These are phyloP conservation scores for Rhypophila decipiens DNA, from an alignment of 495 filamentous ascomycete genomes.

Conservation along the genomic window DNA sequence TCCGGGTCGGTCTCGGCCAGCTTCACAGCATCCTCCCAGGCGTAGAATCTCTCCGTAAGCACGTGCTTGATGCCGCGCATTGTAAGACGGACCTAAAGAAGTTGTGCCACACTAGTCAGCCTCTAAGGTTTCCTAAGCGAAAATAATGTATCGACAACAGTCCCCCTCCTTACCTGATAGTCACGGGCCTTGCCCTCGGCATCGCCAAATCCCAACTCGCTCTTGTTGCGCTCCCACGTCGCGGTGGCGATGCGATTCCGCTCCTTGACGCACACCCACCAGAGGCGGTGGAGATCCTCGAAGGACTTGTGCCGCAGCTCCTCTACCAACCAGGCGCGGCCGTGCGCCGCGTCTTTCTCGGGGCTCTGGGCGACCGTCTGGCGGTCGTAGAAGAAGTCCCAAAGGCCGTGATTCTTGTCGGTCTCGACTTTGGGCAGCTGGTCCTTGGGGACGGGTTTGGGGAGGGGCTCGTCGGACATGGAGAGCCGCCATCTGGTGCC, in stretches of 20 bases:
- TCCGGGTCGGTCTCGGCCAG: slow-evolving; percentile 63
- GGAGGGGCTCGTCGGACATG: slow-evolving; percentile 64
- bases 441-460: slow-evolving; percentile 68
- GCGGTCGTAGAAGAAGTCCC: slow-evolving; percentile 76
- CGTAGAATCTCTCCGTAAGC: slow-evolving; percentile 82
- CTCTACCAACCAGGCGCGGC: slow-evolving; percentile 77
- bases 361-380: slow-evolving; percentile 60
- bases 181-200: slow-evolving; percentile 55
- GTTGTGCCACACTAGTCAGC: neutral
- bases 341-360: slow-evolving; percentile 59
- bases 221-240: slow-evolving; percentile 53
- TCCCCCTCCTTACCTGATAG: slow-evolving; percentile 47
- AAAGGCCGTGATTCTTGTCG: slow-evolving; percentile 81
- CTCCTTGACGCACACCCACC: slow-evolving; percentile 94
- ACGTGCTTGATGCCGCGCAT: slow-evolving; percentile 74
- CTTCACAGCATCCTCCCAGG: slow-evolving; percentile 76
- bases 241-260: slow-evolving; percentile 84
- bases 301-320: slow-evolving; percentile 85
- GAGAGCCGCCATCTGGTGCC: slow-evolving; percentile 65
- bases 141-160: neutral
- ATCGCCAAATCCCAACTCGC: slow-evolving; percentile 63
- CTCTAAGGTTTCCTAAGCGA: neutral
- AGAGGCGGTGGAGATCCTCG: slow-evolving; percentile 87
- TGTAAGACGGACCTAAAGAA: slow-evolving; percentile 57
- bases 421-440: slow-evolving; percentile 45